These are phyloP conservation scores for Coniella lustricola DNA, from an alignment of 2,329 filamentous ascomycete genomes.

Conservation along the genomic window DNA sequence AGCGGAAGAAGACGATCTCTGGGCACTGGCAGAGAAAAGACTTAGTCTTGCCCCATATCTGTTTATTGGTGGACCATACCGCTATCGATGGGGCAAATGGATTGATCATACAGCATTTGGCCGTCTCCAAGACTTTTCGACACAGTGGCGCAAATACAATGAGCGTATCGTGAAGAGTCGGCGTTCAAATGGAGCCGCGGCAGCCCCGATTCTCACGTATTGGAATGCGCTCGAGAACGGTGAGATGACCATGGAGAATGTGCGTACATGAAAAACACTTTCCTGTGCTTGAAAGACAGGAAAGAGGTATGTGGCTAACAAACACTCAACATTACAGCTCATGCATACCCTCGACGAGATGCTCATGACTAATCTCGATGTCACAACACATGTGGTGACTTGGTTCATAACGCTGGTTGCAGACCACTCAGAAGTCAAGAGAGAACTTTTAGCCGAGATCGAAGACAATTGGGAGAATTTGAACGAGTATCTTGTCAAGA, in stretches of 20 bases:
- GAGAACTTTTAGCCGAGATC: neutral
- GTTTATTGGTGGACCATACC: neutral
- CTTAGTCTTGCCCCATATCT: neutral
- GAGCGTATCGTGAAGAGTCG: neutral
- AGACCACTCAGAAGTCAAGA: neutral
- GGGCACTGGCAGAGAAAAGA: neutral
- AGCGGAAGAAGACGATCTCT: neutral
- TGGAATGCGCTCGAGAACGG: neutral
- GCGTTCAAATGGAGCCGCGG: neutral
- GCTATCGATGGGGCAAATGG: neutral
- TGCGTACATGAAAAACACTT: too few species aligned
- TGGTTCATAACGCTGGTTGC: conserved; percentile 4
- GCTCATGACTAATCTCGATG: conserved; percentile 3
- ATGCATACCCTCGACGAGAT: conserved; percentile 1
- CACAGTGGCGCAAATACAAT: neutral
- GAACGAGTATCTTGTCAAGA: neutral
- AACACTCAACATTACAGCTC: too few species aligned
- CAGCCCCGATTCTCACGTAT: neutral
- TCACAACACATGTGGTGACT: neutral
- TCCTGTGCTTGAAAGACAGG: too few species aligned
- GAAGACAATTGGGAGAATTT: neutral
- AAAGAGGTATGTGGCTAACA: too few species aligned
- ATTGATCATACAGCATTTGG: neutral
- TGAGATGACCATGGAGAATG: neutral
- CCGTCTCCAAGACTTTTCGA: neutral